Conservation (phyloP, 192 early-diverging fungal genomes). For the Pilaira anomala region DNA sequence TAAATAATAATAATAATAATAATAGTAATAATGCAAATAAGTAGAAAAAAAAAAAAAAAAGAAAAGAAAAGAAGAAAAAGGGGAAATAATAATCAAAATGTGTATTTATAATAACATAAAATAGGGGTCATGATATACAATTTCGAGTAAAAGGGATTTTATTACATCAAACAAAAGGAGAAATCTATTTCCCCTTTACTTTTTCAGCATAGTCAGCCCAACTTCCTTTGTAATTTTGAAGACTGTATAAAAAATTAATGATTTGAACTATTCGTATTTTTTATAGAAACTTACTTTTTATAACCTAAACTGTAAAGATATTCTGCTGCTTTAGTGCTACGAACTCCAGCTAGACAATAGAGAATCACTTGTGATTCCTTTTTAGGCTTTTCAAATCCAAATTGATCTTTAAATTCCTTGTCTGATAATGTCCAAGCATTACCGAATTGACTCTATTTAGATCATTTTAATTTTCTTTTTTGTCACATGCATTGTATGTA, state of each 20-base stretch:
- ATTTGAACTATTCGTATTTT: too few species aligned
- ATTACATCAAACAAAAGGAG: constrained; percentile 8
- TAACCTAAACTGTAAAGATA: constrained; percentile 53
- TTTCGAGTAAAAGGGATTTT: constrained; percentile 1
- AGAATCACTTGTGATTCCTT: constrained; percentile 51
- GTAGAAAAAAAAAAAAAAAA: background rate
- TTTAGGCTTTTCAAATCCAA: constrained; percentile 57
- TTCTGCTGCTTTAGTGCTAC: constrained; percentile 62
- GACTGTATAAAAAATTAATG: constrained; percentile 15
- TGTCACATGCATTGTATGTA: constrained; percentile 43
- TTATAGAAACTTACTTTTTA: constrained; percentile 30
- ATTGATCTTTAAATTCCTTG: constrained; percentile 30
- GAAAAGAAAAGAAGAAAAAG: background rate
- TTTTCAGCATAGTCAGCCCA: constrained; percentile 49
- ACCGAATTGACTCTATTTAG: constrained; percentile 28
- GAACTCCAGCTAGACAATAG: constrained; percentile 67
- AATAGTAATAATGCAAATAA: background rate
- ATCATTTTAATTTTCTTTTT: background rate
- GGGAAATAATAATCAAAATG: constrained; percentile 7
- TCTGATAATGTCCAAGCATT: constrained; percentile 22
- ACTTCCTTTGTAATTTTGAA: constrained; percentile 48
- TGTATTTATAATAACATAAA: background rate
- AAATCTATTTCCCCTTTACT: constrained; percentile 27
- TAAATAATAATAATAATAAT: too few species aligned
- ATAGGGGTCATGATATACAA: background rate